phyloP scores from a whole-genome alignment of 2,329 filamentous ascomycete genomes.

The Dactylellina haptotyla region DNA sequence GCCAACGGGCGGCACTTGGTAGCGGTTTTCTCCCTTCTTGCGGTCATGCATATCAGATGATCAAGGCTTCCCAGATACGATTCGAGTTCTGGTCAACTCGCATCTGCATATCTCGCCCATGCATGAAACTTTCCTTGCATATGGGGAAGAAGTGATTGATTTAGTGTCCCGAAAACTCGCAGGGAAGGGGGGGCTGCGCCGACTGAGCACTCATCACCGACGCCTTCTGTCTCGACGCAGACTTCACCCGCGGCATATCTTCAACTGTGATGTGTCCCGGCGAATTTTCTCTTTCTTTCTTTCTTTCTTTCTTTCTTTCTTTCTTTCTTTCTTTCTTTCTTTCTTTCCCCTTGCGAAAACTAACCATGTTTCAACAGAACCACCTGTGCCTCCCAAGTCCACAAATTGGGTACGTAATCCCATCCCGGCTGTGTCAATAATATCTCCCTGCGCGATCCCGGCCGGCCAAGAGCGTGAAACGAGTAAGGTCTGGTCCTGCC shows the following conservation, averaged over 20 bases:
- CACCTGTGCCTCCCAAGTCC: constrained; percentile 15
- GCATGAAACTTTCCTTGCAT: constrained; percentile 9
- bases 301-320: too few relatives aligned
- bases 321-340: too few relatives aligned
- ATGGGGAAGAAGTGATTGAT: neutral
- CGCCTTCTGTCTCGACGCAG: neutral
- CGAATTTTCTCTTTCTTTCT: too few relatives aligned
- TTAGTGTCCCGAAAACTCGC: neutral
- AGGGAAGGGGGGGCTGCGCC: constrained; percentile 29
- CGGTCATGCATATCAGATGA: constrained; percentile 35
- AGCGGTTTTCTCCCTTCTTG: neutral
- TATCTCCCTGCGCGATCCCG: constrained; percentile 19
- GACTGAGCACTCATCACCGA: constrained; percentile 1
- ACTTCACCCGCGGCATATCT: neutral
- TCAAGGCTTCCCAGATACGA: constrained; percentile 20
- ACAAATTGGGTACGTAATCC: constrained; percentile 40
- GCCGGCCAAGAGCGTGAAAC: constrained; percentile 43
- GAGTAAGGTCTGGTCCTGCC: constrained; percentile 21
- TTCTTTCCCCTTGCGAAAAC: constrained; percentile 7
- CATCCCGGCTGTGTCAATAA: constrained; percentile 42
- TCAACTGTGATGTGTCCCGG: too few relatives aligned
- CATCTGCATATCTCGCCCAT: neutral
- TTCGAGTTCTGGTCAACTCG: constrained; percentile 6
- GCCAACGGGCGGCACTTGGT: constrained; percentile 18
- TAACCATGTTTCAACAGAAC: constrained; percentile 30